phyloP scores from a whole-genome alignment of 345 rosid genomes.

The Pugionium dolabratum region DNA sequence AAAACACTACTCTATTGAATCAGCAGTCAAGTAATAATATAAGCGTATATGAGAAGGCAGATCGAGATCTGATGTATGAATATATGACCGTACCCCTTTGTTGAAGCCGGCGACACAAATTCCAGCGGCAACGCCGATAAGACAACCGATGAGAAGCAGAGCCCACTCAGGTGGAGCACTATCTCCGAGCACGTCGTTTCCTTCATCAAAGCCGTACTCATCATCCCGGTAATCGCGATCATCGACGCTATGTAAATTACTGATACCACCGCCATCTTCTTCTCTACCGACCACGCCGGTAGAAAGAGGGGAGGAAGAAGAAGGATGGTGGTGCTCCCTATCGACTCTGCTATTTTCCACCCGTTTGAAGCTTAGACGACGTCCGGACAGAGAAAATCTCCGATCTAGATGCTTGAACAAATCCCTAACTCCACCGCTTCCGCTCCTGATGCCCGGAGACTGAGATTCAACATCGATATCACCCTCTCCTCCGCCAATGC shows the following conservation, averaged over 20 bases:
- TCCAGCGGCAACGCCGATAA: conserved; percentile 90
- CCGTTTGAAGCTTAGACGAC: conserved; percentile 54
- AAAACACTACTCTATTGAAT: conserved; percentile 31
- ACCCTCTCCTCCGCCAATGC: conserved; percentile 12
- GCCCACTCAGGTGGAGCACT: conserved; percentile 98
- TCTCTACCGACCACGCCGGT: conserved; percentile 6
- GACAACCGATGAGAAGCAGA: conserved; percentile 82
- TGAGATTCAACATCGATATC: conserved; percentile 49
- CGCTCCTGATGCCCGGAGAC: conserved; percentile 26
- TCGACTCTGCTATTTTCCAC: conserved; percentile 45
- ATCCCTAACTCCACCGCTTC: conserved; percentile 48
- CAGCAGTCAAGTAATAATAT: conserved; percentile 23
- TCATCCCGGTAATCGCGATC: conserved; percentile 32
- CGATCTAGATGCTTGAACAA: conserved; percentile 66
- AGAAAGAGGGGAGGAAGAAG: conserved; percentile 38
- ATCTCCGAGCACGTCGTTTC: conserved; percentile 54
- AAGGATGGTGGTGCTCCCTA: conserved; percentile 38
- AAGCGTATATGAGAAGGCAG: conserved; percentile 1
- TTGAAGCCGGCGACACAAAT: conserved; percentile 91
- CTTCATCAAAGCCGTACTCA: conserved; percentile 41
- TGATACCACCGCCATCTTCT: conserved; percentile 12
- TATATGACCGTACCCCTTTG: conserved; percentile 57
- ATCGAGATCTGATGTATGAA: conserved; percentile 33
- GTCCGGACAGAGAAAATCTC: conserved; percentile 58
- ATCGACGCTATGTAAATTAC: conserved; percentile 31